phyloP scores from a whole-genome alignment of 2,329 filamentous ascomycete species.

The Penicillium sp. region DNA sequence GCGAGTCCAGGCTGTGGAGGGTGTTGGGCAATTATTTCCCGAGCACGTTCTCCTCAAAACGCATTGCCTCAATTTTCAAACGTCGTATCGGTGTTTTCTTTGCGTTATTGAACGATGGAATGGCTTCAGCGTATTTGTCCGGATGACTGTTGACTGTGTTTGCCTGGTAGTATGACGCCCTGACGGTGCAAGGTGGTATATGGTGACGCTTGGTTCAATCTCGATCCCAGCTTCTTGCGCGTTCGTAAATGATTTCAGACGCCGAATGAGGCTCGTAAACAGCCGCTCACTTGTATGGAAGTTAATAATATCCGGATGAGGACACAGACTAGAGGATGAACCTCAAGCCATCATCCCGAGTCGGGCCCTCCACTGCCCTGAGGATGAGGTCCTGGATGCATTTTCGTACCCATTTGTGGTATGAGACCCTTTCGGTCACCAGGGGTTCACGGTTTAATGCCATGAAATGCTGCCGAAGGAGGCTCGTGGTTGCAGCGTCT shows the following conservation, averaged over 20 bases:
- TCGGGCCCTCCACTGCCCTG: neutral
- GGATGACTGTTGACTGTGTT: neutral
- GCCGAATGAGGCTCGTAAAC: neutral
- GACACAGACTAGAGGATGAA: neutral
- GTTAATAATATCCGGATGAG: neutral
- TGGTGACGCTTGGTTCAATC: too few species aligned
- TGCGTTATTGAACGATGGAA: neutral
- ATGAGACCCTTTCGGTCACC: neutral
- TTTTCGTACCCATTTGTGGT: neutral
- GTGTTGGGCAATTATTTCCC: neutral
- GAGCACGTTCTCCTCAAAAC: neutral
- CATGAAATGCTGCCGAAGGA: neutral
- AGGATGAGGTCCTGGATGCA: neutral
- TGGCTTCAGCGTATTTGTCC: neutral
- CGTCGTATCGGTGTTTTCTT: neutral
- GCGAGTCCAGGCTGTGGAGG: too few species aligned
- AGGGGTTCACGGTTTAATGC: neutral
- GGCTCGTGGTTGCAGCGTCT: neutral
- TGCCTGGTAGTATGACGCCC: neutral
- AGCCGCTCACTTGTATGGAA: neutral
- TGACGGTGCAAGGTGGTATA: too few species aligned
- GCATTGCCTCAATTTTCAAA: neutral
- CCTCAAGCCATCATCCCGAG: neutral
- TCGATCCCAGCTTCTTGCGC: neutral
- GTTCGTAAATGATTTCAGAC: neutral